Base-by-base conservation (phyloP, 73 alveolate species). In the Paraurostyla sp. region DNA sequence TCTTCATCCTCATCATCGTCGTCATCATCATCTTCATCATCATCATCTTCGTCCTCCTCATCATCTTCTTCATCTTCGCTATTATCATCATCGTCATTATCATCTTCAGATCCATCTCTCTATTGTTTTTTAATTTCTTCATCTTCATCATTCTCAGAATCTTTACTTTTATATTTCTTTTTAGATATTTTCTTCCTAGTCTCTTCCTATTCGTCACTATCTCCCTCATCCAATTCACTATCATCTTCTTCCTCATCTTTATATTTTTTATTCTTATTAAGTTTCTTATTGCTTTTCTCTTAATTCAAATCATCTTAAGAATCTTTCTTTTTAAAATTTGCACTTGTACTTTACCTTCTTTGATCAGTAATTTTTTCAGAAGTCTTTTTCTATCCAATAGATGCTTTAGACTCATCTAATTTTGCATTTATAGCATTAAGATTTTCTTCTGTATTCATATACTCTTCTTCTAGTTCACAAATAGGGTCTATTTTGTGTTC, bases 391-490 rank as follows among this genome's bases (percentile, higher is more conserved):
- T 62, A 15, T n/a, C 27, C 11, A 9, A 18, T 30, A 7, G 56
- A 11, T 22, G 52, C 27, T 23, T 62, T 7, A 27, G 20, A 6
- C 56, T 57, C 27, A 7, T 60, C 16, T 30, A 1, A 20, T 7
- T 13, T 69, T 15, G 25, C 7, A 6, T 3, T 69, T 25, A 15
- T 69, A 43, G 48, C 29, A 7, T 69, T 60, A 13, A 43, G n/a
- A 45, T 50, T 71, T 38, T 78, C 80, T 30, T 3, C 32, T 6
- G 80, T 50, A 7, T 35, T 2, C 35, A 51, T 78, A 52, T 78
- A 46, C 58, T 78, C 69, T 20, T 50, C 89, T 16, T 78, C 89
- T n/a, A 20, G 38, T 54, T 78, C 76, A 35, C 62, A 36, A 6
- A 73, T 46, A 13, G 71, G 71, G 4, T 35, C 35, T 20, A 18